Evolutionary conservation across 768 basidiomycete species (phyloP).

Genomic region (Phanerochaete sordida): DNA sequence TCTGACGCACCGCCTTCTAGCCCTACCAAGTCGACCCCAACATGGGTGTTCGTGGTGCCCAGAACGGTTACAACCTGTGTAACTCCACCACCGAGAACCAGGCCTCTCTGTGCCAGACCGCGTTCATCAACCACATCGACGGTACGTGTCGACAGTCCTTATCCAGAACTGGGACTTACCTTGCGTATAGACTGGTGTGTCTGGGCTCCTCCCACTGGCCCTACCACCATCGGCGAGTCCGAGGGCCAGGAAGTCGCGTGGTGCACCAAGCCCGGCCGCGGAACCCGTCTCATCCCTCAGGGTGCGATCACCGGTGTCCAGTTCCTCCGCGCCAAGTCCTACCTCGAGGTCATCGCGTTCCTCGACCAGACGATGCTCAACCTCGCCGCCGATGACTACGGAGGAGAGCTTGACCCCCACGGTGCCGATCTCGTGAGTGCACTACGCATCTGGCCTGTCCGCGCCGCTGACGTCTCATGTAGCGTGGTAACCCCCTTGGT

Average conservation of each 20-base stretch:
- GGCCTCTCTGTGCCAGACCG: conserved; percentile 66
- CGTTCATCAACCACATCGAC: conserved; percentile 54
- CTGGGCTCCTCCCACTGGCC: conserved; percentile 52
- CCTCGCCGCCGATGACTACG: conserved; percentile 49
- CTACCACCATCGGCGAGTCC: conserved; percentile 55
- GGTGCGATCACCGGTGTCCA: conserved; percentile 66
- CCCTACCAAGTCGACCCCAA: conserved; percentile 49
- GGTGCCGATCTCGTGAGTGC: conserved; percentile 57
- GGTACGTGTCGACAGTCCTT: conserved; percentile 26
- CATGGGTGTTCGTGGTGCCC: conserved; percentile 46
- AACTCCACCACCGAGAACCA: conserved; percentile 64
- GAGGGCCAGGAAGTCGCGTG: conserved; percentile 75
- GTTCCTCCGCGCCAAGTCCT: conserved; percentile 54
- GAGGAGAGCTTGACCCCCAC: conserved; percentile 78
- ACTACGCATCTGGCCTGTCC: not conserved
- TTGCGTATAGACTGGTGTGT: conserved; percentile 59
- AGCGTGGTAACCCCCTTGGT: conserved; percentile 83
- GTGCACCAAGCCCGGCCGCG: conserved; percentile 69
- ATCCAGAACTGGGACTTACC: not conserved
- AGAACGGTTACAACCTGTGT: conserved; percentile 64
- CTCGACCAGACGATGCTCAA: conserved; percentile 60
- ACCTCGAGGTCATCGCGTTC: conserved; percentile 59
- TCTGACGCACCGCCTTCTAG: conserved; percentile 23
- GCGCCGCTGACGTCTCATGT: not conserved
- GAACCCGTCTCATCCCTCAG: conserved; percentile 69